Conservation (phyloP, 441 rosid genomes). For the Kokia cookei region DNA sequence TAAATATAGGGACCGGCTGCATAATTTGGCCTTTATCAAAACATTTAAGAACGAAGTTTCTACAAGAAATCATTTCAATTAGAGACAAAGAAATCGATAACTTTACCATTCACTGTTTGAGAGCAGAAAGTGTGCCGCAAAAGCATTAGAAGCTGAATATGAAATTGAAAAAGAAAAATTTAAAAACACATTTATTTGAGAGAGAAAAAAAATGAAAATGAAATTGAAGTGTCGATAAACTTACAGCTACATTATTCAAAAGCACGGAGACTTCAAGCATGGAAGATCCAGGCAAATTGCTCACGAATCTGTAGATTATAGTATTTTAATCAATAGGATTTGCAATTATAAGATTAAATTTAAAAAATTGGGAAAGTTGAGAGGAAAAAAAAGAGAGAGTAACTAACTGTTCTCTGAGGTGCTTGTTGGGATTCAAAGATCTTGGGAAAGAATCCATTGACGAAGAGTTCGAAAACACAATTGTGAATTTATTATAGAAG, state of each 20-base stretch:
- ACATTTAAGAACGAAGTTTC: not conserved
- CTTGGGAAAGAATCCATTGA: constrained; percentile 29
- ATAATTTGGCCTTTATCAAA: not conserved
- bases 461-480: not conserved
- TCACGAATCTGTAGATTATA: constrained; percentile 55
- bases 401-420: constrained; percentile 68
- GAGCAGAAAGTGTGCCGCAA: constrained; percentile 44
- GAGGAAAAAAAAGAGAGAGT: not conserved
- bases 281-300: constrained; percentile 80
- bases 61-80: not conserved
- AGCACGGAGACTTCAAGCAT: constrained; percentile 65
- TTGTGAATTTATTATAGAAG: not conserved
- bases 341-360: not conserved
- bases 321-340: not conserved
- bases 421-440: constrained; percentile 60
- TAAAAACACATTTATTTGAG: not conserved
- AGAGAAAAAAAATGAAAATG: not conserved
- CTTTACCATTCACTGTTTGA: constrained; percentile 30
- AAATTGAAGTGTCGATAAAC: not conserved
- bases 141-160: constrained; percentile 56
- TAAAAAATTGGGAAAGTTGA: not conserved
- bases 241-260: constrained; percentile 55
- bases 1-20: too few species aligned
- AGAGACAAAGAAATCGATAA: not conserved
- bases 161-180: not conserved